A percentile compares a stretch with the other conserved stretches of the same genome.
Evolutionary conservation across 2,329 filamentous ascomycete genomes (phyloP).

Genomic region (Madurella fahalii): DNA sequence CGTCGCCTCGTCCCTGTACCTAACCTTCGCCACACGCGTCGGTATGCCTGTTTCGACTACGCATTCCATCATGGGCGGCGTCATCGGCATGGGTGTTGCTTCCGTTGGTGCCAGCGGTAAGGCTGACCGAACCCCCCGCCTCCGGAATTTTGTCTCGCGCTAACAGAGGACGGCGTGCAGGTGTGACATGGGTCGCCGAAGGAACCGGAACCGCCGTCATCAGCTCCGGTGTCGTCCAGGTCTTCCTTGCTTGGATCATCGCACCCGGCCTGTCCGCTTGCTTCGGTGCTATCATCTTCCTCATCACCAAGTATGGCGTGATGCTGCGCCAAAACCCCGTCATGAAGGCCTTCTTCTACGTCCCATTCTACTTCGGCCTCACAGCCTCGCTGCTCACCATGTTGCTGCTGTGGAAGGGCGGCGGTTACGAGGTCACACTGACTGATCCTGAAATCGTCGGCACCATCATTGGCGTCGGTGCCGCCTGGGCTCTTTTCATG

Average conservation of each 20-base stretch:
- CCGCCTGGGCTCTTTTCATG: conserved; percentile 46
- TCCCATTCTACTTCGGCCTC: conserved; percentile 55
- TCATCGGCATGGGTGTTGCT: conserved; percentile 57
- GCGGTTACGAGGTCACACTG: conserved; percentile 43
- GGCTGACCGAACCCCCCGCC: background rate
- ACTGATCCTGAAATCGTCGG: conserved; percentile 47
- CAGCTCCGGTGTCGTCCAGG: conserved; percentile 51
- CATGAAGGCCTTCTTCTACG: conserved; percentile 47
- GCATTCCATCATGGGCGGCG: conserved; percentile 56
- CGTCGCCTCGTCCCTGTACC: conserved; percentile 49
- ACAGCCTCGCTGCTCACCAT: conserved; percentile 54
- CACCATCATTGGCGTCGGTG: conserved; percentile 51
- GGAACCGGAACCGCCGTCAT: conserved; percentile 35
- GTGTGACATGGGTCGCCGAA: conserved; percentile 49
- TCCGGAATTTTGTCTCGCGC: background rate
- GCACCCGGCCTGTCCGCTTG: conserved; percentile 51
- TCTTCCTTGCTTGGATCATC: conserved; percentile 59
- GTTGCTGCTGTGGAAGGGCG: conserved; percentile 57
- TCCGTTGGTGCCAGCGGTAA: conserved; percentile 45
- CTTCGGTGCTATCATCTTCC: conserved; percentile 53
- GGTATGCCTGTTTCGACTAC: conserved; percentile 60
- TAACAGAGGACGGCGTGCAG: background rate
- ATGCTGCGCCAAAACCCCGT: conserved; percentile 51
- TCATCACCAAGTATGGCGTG: conserved; percentile 53
- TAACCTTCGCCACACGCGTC: conserved; percentile 52